Evolutionary conservation across 352 stramenopile genomes (phyloP).

Genomic region (Pythium insidiosum): DNA sequence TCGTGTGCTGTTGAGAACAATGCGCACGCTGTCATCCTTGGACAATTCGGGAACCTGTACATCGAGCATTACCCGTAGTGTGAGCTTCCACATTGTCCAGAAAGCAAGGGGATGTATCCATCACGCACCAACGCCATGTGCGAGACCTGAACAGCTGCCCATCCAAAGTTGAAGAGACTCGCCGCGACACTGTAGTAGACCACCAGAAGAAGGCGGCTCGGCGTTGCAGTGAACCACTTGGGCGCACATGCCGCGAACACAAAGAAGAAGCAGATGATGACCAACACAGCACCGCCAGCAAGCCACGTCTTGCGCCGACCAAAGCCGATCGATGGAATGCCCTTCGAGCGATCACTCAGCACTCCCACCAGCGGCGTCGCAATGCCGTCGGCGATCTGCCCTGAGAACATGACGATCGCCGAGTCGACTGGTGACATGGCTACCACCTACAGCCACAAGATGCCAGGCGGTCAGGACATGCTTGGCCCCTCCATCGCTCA

Average conservation of each 20-base stretch:
- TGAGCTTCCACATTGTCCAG: no score
- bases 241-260: constrained; percentile 67
- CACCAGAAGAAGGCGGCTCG: constrained; percentile 50
- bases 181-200: constrained; percentile 71
- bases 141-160: constrained; percentile 75
- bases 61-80: no score
- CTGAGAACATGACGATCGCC: constrained; percentile 81
- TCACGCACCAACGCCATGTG: constrained; percentile 80
- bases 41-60: constrained; percentile 65
- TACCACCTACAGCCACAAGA: no score
- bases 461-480: no score
- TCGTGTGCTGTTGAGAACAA: constrained; percentile 71
- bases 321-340: constrained; percentile 52
- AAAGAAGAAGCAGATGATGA: constrained; percentile 82
- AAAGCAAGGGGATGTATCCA: no score
- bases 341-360: constrained; percentile 57
- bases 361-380: constrained; percentile 76
- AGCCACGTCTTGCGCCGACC: constrained; percentile 75
- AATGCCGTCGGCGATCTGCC: constrained; percentile 74
- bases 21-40: constrained; percentile 66
- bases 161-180: constrained; percentile 81
- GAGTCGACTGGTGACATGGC: constrained; percentile 65
- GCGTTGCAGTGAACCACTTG: constrained; percentile 39
- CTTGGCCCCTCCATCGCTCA: no score
- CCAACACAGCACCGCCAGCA: constrained; percentile 51